phyloP scores from a whole-genome alignment of 352 stramenopile genomes.

The Globisporangium ultimum region DNA sequence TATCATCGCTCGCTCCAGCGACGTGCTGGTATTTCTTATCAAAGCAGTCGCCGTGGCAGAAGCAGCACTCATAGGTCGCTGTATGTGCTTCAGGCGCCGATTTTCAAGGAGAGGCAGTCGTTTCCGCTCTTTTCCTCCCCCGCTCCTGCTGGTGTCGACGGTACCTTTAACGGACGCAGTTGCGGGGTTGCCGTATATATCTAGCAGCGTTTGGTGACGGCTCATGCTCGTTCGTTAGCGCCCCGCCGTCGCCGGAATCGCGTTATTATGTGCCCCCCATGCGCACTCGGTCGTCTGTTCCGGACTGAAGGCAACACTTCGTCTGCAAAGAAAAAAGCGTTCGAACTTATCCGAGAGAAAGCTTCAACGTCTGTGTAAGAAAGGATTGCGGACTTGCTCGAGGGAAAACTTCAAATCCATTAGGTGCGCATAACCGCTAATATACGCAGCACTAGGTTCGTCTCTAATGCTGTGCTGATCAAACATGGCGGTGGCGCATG shows the following conservation, averaged over 20 bases:
- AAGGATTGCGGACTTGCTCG: no score
- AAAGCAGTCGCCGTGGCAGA: background rate
- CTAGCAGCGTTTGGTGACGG: conserved; percentile 27
- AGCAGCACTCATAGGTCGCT: background rate
- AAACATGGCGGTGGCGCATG: no score
- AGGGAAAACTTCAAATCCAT: no score
- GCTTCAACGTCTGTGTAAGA: background rate
- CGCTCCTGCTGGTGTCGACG: background rate
- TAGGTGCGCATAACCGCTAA: no score
- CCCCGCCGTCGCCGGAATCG: background rate
- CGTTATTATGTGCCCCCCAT: no score
- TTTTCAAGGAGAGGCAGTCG: background rate
- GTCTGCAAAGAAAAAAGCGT: background rate
- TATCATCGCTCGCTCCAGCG: background rate
- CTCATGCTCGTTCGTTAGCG: conserved; percentile 4
- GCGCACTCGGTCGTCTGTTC: no score
- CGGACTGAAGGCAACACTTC: no score
- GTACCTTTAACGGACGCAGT: background rate
- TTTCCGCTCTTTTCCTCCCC: background rate
- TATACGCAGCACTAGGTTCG: no score
- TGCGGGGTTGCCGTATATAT: conserved; percentile 25
- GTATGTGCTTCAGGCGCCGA: background rate
- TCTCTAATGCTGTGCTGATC: no score
- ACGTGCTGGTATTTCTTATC: background rate
- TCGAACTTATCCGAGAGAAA: background rate